Percentiles rank a stretch among this genome's conserved stretches.
Conservation (phyloP, 2,329 filamentous ascomycete species). For the Colletotrichum orchidophilum region DNA sequence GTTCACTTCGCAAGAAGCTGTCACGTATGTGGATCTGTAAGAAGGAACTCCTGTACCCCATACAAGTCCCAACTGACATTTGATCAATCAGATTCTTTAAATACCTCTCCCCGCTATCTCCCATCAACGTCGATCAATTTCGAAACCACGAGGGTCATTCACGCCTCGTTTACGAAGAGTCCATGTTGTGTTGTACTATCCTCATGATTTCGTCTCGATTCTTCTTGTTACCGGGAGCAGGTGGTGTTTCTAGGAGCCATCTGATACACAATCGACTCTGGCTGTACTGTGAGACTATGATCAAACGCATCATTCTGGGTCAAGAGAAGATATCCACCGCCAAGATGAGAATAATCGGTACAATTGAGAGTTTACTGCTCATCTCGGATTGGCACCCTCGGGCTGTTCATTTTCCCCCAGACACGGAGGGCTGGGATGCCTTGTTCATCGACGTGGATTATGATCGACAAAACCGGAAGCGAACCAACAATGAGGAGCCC, state of each 20-base stretch:
- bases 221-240: slow-evolving; percentile 36
- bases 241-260: slow-evolving; percentile 36
- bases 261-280: slow-evolving; percentile 35
- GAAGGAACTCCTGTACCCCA: background rate
- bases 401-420: slow-evolving; percentile 34
- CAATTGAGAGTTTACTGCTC: slow-evolving; percentile 37
- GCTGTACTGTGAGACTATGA: slow-evolving; percentile 37
- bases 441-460: background rate
- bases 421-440: background rate
- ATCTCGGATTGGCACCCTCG: slow-evolving; percentile 39
- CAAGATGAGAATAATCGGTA: slow-evolving; percentile 34
- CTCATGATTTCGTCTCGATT: slow-evolving; percentile 37
- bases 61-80: background rate
- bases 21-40: slow-evolving; percentile 39
- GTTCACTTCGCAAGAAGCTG: slow-evolving; percentile 40
- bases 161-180: slow-evolving; percentile 32
- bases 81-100: slow-evolving; percentile 21
- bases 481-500: background rate
- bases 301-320: slow-evolving; percentile 34
- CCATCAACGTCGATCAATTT: background rate
- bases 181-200: slow-evolving; percentile 36
- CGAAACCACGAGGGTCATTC: slow-evolving; percentile 26
- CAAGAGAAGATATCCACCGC: slow-evolving; percentile 38
- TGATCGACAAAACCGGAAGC: background rate
- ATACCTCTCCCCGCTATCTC: slow-evolving; percentile 9